Evolutionary conservation across 148 eudicot species (phyloP).

Genomic region (Chenopodium berlandieri): DNA sequence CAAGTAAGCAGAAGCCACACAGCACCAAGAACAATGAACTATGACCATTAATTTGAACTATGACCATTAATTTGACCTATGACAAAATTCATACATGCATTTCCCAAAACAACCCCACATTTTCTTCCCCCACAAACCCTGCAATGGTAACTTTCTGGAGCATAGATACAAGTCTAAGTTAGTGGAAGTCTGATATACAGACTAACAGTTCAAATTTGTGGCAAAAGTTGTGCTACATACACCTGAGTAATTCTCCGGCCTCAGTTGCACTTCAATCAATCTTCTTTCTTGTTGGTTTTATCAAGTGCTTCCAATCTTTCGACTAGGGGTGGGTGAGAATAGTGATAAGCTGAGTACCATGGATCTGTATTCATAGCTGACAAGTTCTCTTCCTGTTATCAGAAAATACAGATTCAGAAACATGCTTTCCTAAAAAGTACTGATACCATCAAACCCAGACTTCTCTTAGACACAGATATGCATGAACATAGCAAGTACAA

Average conservation of each 20-base stretch:
- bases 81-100: constrained; percentile 26
- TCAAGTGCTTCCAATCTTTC: constrained; percentile 88
- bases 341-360: constrained; percentile 96
- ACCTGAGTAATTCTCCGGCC: background rate
- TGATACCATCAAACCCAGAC: background rate
- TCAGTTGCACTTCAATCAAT: constrained; percentile 29
- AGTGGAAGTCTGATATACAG: constrained; percentile 6
- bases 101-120: background rate
- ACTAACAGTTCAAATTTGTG: constrained; percentile 6
- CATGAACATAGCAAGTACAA: background rate
- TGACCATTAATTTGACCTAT: constrained; percentile 1
- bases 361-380: constrained; percentile 98
- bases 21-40: background rate
- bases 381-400: constrained; percentile 81
- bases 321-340: constrained; percentile 94
- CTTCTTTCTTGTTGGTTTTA: constrained; percentile 62
- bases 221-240: constrained; percentile 10
- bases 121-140: constrained; percentile 14
- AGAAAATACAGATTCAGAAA: constrained; percentile 5
- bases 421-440: background rate
- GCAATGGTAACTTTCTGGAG: constrained; percentile 7
- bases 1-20: background rate
- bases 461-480: background rate
- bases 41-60: constrained; percentile 2
- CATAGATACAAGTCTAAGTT: constrained; percentile 16